Evolutionary conservation across 352 stramenopile species (phyloP), one percentile per base, ranked within the genome.

Genomic region (Achlya hypogyna): DNA sequence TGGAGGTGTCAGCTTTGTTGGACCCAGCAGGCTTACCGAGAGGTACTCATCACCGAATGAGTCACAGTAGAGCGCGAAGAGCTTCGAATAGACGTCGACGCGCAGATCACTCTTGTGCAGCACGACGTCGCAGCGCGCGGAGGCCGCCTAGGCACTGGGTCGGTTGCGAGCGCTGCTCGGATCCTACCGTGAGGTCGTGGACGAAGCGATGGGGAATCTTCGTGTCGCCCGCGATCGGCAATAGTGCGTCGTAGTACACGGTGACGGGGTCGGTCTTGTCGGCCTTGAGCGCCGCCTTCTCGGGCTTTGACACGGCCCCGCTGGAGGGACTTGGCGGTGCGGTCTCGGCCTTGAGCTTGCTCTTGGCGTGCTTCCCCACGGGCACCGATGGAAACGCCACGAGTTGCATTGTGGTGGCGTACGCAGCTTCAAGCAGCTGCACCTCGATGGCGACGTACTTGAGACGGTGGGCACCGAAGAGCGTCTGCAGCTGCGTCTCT

Each of bases 391-490:
- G 84, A 58, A 88, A 90, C 52, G 74, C 70, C n/a, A 89, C 72
- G 47, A 69, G 23, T 0, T 62, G 47, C 12, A 84, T 62, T 23
- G 82, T 75, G 1, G 74, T 65, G 43, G 75, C 75, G 63, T 82
- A 87, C 34, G 78, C 73, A 2, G 62, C 43, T 53, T 88, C 75
- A 6, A 86, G 56, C 20, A 93, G 60, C 43, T 89, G 82, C 20
- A 91, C 65, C 31, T 93, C 84, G 14, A 78, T 84, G 27, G 73
- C 59, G 20, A 89, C 65, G 65, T 93, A 93, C 31, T 77, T 78
- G 34, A 87, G 75, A 0, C 77, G 82, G 65, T 93, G 84, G 38
- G 72, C 84, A 0, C 78, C 84, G 67, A 93, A 93, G 6, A 93
- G 73, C 12, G 82, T 89, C 60, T 93, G 84, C 22, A 93, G 74